Conservation (phyloP, 176 grass and related monocot genomes). For the Canna indica region DNA sequence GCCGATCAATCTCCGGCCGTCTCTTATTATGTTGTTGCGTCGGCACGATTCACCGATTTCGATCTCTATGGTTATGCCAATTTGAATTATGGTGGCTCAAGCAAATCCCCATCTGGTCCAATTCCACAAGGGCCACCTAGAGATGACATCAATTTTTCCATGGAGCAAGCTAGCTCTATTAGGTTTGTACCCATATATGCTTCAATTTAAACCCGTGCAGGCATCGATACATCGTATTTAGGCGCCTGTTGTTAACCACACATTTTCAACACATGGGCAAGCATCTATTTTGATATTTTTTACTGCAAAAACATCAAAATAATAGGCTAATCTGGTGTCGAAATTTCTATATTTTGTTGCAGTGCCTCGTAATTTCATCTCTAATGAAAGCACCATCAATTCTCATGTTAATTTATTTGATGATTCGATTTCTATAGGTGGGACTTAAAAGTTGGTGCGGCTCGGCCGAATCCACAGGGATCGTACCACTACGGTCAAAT, state of each 20-base stretch:
- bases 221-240: too few relatives aligned
- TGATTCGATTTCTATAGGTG: neutral
- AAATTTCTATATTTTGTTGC: too few relatives aligned
- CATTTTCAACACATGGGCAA: too few relatives aligned
- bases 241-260: too few relatives aligned
- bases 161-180: neutral
- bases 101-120: neutral
- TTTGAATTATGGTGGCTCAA: neutral
- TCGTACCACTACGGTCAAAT: conserved; percentile 2
- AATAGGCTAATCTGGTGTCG: too few relatives aligned
- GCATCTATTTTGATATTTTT: too few relatives aligned
- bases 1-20: neutral
- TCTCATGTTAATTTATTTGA: neutral
- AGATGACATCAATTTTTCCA: neutral
- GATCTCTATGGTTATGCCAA: neutral
- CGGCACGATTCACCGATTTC: neutral
- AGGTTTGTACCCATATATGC: too few relatives aligned
- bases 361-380: too few relatives aligned
- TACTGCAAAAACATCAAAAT: too few relatives aligned
- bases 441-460: neutral
- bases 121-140: neutral
- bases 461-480: neutral
- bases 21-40: neutral
- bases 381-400: too few relatives aligned
- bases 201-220: too few relatives aligned